Conservation (phyloP, 2,329 filamentous ascomycete species). For the Alternaria angustiovoidea region DNA sequence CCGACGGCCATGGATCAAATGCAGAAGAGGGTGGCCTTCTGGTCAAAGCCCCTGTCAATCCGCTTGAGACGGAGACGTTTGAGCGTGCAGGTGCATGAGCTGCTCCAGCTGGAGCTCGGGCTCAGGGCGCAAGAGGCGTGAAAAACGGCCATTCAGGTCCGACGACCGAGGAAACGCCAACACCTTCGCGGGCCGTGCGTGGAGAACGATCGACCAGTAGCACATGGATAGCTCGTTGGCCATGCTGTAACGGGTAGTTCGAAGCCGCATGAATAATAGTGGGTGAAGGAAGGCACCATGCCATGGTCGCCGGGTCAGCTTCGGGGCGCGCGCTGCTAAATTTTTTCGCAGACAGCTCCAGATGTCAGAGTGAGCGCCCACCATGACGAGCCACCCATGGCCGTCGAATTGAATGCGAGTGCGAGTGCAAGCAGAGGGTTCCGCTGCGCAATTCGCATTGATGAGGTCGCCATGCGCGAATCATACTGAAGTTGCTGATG, state of each 20-base stretch:
- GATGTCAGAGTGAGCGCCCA: neutral
- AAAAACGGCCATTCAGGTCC: constrained; percentile 37
- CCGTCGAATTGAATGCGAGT: neutral
- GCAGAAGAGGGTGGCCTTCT: constrained; percentile 23
- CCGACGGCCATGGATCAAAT: constrained; percentile 20
- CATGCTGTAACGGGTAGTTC: constrained; percentile 21
- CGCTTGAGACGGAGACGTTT: constrained; percentile 42
- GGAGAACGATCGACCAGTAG: constrained; percentile 37
- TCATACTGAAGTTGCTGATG: constrained; percentile 31
- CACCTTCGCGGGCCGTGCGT: constrained; percentile 36
- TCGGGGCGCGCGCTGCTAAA: constrained; percentile 18
- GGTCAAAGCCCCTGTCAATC: constrained; percentile 24
- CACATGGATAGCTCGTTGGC: constrained; percentile 19
- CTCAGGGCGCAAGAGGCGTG: constrained; percentile 31
- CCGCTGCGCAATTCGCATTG: neutral
- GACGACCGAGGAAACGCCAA: constrained; percentile 31
- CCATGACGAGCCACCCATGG: neutral
- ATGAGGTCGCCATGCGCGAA: constrained; percentile 6
- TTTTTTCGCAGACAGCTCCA: constrained; percentile 4
- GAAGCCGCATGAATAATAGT: constrained; percentile 18
- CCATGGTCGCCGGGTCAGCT: constrained; percentile 17
- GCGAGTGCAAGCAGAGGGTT: neutral
- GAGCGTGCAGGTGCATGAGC: constrained; percentile 35
- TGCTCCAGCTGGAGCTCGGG: constrained; percentile 36
- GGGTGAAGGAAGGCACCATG: constrained; percentile 3